These are phyloP conservation scores for Colletotrichum camelliae DNA, from an alignment of 2,329 filamentous ascomycete species.

Conservation along the genomic window DNA sequence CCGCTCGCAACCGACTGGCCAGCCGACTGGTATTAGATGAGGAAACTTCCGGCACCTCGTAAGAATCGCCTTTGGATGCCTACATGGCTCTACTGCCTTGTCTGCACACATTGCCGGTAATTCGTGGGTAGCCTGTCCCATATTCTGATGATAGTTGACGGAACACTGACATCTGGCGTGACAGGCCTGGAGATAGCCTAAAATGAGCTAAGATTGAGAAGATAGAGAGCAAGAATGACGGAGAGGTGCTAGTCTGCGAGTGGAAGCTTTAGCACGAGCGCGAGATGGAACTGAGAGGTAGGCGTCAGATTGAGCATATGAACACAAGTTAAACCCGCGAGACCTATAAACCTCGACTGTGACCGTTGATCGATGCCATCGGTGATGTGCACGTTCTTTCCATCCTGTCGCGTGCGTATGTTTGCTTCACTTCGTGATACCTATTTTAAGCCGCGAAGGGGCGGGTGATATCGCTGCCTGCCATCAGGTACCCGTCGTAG, in stretches of 20 bases:
- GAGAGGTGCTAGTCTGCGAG: neutral
- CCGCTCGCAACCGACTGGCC: neutral
- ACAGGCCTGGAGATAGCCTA: neutral
- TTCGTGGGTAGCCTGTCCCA: neutral
- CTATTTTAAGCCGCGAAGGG: neutral
- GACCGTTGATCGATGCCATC: neutral
- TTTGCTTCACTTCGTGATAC: too few relatives aligned
- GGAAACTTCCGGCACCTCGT: neutral
- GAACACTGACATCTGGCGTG: neutral
- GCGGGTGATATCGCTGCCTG: neutral
- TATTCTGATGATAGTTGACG: neutral
- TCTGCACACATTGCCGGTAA: neutral
- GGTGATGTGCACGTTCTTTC: neutral
- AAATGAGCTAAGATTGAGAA: neutral
- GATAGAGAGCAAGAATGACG: neutral
- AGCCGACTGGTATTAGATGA: neutral
- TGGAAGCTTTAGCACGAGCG: neutral
- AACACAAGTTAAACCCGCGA: neutral
- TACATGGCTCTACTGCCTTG: neutral
- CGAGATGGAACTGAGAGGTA: neutral
- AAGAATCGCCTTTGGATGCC: neutral
- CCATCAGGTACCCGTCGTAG: neutral
- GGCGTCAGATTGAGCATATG: neutral
- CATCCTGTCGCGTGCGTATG: neutral
- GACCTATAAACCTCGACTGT: neutral